A percentile compares a stretch with the other conserved stretches of the same genome.
Conservation (phyloP, 1,284 basidiomycete species). For the Acaromyces ingoldii region DNA sequence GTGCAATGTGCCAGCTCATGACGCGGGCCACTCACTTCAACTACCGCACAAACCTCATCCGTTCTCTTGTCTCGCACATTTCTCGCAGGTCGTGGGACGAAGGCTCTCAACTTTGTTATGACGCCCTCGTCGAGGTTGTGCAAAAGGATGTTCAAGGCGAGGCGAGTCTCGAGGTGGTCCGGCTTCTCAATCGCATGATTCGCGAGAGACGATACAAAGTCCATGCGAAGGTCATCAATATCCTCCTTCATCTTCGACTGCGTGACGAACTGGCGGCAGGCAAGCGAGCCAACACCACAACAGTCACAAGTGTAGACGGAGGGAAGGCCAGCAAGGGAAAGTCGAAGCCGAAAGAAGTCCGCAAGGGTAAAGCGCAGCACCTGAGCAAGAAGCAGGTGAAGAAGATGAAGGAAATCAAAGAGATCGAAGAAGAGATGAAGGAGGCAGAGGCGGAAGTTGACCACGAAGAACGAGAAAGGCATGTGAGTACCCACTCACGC, state of each 20-base stretch:
- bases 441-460: constrained; percentile 86
- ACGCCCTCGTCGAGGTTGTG: constrained; percentile 75
- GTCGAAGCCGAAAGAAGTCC: constrained; percentile 26
- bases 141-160: constrained; percentile 70
- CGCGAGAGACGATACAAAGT: constrained; percentile 87
- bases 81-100: constrained; percentile 59
- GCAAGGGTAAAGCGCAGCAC: constrained; percentile 42
- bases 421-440: constrained; percentile 47
- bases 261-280: constrained; percentile 70
- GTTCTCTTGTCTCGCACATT: constrained; percentile 73
- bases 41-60: constrained; percentile 88
- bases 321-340: constrained; percentile 55
- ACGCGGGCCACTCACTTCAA: constrained; percentile 90
- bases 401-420: constrained; percentile 33
- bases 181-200: constrained; percentile 89
- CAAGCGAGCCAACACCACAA: constrained; percentile 65
- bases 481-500: constrained; percentile 58
- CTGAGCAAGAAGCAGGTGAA: constrained; percentile 47
- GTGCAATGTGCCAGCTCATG: constrained; percentile 80
- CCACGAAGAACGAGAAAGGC: constrained; percentile 77
- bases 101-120: constrained; percentile 75
- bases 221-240: constrained; percentile 79
- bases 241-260: constrained; percentile 78
- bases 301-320: constrained; percentile 42
- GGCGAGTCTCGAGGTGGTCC: constrained; percentile 80